Conservation (phyloP, 441 rosid species). For the Theobroma grandiflorum region DNA sequence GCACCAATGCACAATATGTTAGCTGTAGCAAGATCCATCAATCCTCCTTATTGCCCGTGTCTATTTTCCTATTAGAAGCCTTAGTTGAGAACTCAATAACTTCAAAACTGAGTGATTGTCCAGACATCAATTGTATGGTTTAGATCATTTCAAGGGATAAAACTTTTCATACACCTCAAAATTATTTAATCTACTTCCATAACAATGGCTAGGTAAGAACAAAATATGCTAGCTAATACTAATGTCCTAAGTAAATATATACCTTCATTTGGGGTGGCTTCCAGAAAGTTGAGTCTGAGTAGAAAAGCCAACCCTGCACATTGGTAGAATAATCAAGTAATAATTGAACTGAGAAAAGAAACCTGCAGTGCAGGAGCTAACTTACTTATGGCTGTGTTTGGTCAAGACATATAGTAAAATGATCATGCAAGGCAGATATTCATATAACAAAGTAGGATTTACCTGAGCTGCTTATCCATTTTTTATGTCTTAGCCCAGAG, state of each 20-base stretch:
- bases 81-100: too few relatives aligned
- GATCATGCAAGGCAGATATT: conserved; percentile 6
- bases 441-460: not conserved
- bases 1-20: too few relatives aligned
- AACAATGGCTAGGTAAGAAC: conserved; percentile 19
- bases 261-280: conserved; percentile 96
- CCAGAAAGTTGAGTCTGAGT: conserved; percentile 87
- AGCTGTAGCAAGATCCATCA: too few relatives aligned
- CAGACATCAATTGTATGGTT: not conserved
- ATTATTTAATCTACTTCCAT: not conserved
- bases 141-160: not conserved
- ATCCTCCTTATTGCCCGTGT: too few relatives aligned
- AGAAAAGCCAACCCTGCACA: conserved; percentile 98
- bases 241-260: conserved; percentile 25
- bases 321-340: conserved; percentile 22
- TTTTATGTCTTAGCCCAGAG: not conserved
- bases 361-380: conserved; percentile 3
- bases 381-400: conserved; percentile 14
- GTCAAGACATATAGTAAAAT: not conserved
- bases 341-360: conserved; percentile 8
- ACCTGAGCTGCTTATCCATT: not conserved
- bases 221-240: conserved; percentile 17
- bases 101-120: too few relatives aligned
- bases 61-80: too few relatives aligned
- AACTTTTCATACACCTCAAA: not conserved